These are phyloP conservation scores for Cryptococcus floricola DNA, from an alignment of 1,284 basidiomycete species.

Conservation along the genomic window DNA sequence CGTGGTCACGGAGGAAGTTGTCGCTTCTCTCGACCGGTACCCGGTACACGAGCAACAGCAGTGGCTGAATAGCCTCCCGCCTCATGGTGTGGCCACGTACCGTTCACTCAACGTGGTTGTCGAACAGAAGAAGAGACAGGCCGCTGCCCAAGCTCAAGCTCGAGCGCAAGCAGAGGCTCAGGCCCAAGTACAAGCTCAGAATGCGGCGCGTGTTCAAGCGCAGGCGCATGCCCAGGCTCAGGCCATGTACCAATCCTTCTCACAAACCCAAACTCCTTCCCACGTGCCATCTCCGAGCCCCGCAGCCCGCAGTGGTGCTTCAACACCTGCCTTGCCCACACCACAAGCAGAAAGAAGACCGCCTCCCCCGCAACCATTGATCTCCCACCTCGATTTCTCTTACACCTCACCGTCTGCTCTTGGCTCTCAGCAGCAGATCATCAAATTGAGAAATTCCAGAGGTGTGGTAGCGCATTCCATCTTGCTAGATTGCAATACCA, in stretches of 20 bases:
- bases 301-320: constrained; percentile 3
- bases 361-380: constrained; percentile 26
- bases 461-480: constrained; percentile 44
- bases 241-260: background rate
- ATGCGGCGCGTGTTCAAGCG: constrained; percentile 3
- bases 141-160: background rate
- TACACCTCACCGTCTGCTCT: background rate
- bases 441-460: constrained; percentile 39
- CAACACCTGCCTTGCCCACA: background rate
- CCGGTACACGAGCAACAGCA: constrained; percentile 38
- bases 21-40: constrained; percentile 38
- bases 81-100: constrained; percentile 30
- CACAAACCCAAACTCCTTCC: no score
- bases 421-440: constrained; percentile 12
- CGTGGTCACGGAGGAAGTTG: constrained; percentile 43
- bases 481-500: constrained; percentile 27
- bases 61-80: constrained; percentile 36
- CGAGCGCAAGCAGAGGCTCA: background rate
- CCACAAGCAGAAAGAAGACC: constrained; percentile 9
- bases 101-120: constrained; percentile 30
- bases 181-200: constrained; percentile 1
- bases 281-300: background rate
- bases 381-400: constrained; percentile 28
- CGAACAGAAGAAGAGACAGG: constrained; percentile 29
- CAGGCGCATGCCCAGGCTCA: background rate